phyloP scores from a whole-genome alignment of 805 yeast genomes.

The Henningerozyma blattae region DNA sequence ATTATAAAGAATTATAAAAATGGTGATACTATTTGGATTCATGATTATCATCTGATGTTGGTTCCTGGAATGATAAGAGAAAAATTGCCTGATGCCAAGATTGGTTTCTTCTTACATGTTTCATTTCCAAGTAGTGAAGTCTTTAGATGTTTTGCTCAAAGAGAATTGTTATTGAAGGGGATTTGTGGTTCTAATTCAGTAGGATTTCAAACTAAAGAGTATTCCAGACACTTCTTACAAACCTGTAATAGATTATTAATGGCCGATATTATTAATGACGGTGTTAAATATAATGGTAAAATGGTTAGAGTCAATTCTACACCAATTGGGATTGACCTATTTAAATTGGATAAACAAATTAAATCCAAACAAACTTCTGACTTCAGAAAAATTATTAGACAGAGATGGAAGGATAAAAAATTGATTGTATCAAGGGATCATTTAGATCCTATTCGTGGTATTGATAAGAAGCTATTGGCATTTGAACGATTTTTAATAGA shows the following conservation, averaged over 20 bases:
- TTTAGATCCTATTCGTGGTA: slow-evolving; percentile 76
- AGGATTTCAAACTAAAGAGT: slow-evolving; percentile 86
- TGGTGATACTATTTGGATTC: slow-evolving; percentile 82
- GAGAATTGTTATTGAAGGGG: slow-evolving; percentile 66
- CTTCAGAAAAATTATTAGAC: slow-evolving; percentile 62
- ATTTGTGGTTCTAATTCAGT: slow-evolving; percentile 80
- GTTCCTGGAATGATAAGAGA: slow-evolving; percentile 78
- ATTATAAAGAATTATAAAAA: slow-evolving; percentile 54
- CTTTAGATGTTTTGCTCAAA: slow-evolving; percentile 84
- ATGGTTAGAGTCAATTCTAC: slow-evolving; percentile 43
- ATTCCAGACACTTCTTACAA: slow-evolving; percentile 86
- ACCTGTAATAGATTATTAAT: slow-evolving; percentile 75
- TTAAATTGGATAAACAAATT: slow-evolving; percentile 36
- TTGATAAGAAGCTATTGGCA: slow-evolving; percentile 76
- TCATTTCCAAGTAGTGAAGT: slow-evolving; percentile 95
- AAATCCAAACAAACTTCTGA: slow-evolving; percentile 38
- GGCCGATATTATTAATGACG: slow-evolving; percentile 60
- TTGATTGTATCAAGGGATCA: slow-evolving; percentile 83
- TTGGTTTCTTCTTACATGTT: slow-evolving; percentile 86
- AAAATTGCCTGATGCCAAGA: slow-evolving; percentile 66
- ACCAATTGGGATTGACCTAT: slow-evolving; percentile 74
- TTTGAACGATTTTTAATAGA: slow-evolving; percentile 65
- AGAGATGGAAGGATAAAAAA: slow-evolving; percentile 61
- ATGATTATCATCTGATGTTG: slow-evolving; percentile 82
- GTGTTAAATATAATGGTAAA: slow-evolving; percentile 46